Evolutionary conservation across 148 eudicot genomes (phyloP).

Genomic region (Rhododendron vialii): DNA sequence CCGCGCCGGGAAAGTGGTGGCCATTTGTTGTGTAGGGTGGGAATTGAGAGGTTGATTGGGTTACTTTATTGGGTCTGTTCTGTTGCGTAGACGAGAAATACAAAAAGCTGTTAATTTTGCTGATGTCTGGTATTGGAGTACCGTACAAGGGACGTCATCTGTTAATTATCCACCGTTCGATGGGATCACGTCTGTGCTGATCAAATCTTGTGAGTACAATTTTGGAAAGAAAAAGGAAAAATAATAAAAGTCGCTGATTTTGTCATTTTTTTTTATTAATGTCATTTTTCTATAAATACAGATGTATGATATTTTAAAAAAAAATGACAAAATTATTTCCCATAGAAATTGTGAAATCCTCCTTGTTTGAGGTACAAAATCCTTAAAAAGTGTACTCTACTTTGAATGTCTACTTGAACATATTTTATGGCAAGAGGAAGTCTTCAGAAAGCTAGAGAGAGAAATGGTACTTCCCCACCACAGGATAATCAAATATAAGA

Average conservation of each 20-base stretch:
- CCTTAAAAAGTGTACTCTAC: too few species aligned
- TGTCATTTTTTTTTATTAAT: too few species aligned
- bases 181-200: not conserved
- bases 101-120: not conserved
- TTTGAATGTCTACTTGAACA: too few species aligned
- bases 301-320: too few species aligned
- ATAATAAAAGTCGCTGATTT: too few species aligned
- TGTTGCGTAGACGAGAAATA: not conserved
- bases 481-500: not conserved
- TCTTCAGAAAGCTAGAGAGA: not conserved
- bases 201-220: too few species aligned
- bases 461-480: not conserved
- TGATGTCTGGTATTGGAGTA: not conserved
- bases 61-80: not conserved
- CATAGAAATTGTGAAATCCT: too few species aligned
- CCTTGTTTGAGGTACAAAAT: too few species aligned
- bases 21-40: constrained; percentile 26
- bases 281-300: too few species aligned
- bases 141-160: not conserved
- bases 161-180: not conserved
- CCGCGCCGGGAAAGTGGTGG: constrained; percentile 56
- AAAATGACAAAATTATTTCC: too few species aligned
- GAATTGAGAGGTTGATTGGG: not conserved
- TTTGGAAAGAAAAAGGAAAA: too few species aligned
- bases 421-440: not conserved